phyloP scores from a whole-genome alignment of 352 stramenopile species.

The Phytopythium montanum region DNA sequence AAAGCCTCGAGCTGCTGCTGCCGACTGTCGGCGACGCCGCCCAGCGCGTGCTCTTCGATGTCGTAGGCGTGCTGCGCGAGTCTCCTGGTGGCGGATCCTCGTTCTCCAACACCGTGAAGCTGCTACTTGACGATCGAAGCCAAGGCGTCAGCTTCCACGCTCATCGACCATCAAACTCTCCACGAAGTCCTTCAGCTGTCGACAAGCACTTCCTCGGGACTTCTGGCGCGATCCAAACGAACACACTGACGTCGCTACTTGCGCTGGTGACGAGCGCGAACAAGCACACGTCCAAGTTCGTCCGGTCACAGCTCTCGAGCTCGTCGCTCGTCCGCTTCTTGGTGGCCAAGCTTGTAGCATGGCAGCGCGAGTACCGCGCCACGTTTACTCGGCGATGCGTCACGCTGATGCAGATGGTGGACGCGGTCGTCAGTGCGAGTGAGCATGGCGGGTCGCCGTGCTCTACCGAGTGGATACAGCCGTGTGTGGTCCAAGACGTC shows the following conservation, averaged over 20 bases:
- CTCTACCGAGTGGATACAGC: conserved; percentile 30
- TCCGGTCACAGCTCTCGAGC: conserved; percentile 37
- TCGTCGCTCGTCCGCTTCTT: conserved; percentile 29
- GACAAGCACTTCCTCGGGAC: not conserved
- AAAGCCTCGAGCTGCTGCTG: conserved; percentile 26
- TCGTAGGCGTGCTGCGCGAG: conserved; percentile 18
- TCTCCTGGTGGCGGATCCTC: conserved; percentile 15
- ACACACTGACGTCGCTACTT: conserved; percentile 4
- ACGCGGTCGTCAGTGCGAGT: conserved; percentile 21
- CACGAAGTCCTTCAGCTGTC: not conserved
- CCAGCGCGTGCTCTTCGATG: conserved; percentile 16
- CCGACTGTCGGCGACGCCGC: conserved; percentile 12
- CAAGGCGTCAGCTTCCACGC: not conserved
- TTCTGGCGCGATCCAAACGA: not conserved
- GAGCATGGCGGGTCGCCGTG: conserved; percentile 10
- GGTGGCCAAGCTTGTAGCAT: conserved; percentile 19
- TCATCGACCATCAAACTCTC: not conserved
- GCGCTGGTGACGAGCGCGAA: not conserved
- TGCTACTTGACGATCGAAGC: conserved; percentile 17
- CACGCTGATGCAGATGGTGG: conserved; percentile 37
- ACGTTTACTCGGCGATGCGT: conserved; percentile 19
- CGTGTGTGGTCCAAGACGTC: conserved; percentile 44
- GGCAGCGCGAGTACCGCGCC: conserved; percentile 3
- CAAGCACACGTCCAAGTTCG: conserved; percentile 30
- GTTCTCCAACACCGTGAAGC: conserved; percentile 27